phyloP scores from a whole-genome alignment of 2,329 filamentous ascomycete genomes.

The Diaporthe citriasiana region DNA sequence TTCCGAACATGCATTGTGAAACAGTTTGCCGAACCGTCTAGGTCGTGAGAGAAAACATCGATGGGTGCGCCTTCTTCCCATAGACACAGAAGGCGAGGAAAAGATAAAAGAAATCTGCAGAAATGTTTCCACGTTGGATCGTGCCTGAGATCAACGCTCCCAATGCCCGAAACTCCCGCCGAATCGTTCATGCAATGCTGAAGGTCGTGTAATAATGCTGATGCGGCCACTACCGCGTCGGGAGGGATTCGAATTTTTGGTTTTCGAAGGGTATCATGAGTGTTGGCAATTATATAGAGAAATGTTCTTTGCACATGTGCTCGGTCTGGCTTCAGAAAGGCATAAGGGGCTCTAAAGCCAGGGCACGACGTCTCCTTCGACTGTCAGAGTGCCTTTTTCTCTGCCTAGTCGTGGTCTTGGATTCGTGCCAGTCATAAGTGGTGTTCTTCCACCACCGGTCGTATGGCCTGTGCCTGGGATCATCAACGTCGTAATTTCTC shows the following conservation, averaged over 20 bases:
- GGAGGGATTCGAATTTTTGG: neutral
- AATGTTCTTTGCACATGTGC: conserved; percentile 8
- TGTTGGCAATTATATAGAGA: conserved; percentile 39
- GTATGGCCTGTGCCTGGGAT: conserved; percentile 28
- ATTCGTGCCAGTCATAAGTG: conserved; percentile 48
- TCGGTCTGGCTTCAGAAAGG: conserved; percentile 46
- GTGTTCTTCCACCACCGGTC: conserved; percentile 36
- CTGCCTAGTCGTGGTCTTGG: conserved; percentile 41
- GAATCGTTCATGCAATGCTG: conserved; percentile 38
- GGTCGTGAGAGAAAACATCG: conserved; percentile 11
- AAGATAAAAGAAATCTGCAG: neutral
- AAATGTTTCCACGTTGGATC: conserved; percentile 22
- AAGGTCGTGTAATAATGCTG: conserved; percentile 19
- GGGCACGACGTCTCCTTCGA: conserved; percentile 43
- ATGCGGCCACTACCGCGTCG: neutral
- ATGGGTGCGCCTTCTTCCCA: conserved; percentile 1
- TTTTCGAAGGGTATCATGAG: conserved; percentile 41
- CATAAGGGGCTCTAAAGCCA: conserved; percentile 43
- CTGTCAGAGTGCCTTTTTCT: conserved; percentile 39
- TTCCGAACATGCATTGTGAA: conserved; percentile 21
- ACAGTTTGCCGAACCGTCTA: conserved; percentile 19
- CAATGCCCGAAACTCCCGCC: conserved; percentile 39
- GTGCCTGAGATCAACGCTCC: conserved; percentile 34
- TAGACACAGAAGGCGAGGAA: neutral
- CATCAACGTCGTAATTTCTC: conserved; percentile 48